phyloP scores from a whole-genome alignment of 257 asterid species.

The Vinca minor region DNA sequence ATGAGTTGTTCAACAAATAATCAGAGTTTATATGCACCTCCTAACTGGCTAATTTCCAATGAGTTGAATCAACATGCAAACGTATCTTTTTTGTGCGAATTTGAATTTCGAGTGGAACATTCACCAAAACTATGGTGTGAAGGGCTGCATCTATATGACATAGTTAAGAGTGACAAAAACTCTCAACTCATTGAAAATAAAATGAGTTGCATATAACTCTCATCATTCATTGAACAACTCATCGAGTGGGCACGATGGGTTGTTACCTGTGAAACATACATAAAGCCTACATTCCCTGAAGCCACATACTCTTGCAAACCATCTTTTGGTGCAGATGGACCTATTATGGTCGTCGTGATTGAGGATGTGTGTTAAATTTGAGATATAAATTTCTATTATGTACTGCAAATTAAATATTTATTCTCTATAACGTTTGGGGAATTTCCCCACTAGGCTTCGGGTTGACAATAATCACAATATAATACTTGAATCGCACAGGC shows the following conservation, averaged over 20 bases:
- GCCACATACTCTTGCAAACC: slow-evolving; percentile 42
- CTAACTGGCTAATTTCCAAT: slow-evolving; percentile 97
- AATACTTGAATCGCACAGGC: too few relatives aligned
- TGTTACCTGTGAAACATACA: too few relatives aligned
- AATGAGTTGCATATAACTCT: too few relatives aligned
- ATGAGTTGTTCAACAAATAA: slow-evolving; percentile 90
- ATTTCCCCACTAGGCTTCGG: slow-evolving; percentile 71
- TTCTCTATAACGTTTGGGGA: too few relatives aligned
- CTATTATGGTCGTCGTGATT: too few relatives aligned
- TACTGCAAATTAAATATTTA: too few relatives aligned
- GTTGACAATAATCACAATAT: too few relatives aligned
- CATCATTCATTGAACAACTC: slow-evolving; percentile 74
- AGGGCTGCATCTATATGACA: slow-evolving; percentile 43
- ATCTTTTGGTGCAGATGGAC: slow-evolving; percentile 59
- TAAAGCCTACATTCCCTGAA: too few relatives aligned
- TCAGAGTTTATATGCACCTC: slow-evolving; percentile 68
- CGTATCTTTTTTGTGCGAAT: slow-evolving; percentile 95
- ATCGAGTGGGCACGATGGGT: too few relatives aligned
- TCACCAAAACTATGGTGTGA: slow-evolving; percentile 72
- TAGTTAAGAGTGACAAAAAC: slow-evolving; percentile 14
- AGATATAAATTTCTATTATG: too few relatives aligned
- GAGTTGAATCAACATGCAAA: slow-evolving; percentile 96
- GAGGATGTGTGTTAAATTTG: too few relatives aligned
- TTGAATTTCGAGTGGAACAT: slow-evolving; percentile 89
- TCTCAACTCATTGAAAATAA: slow-evolving; percentile 63